Conservation (phyloP, 495 filamentous ascomycete species). For the Aspergillus ostianus region DNA sequence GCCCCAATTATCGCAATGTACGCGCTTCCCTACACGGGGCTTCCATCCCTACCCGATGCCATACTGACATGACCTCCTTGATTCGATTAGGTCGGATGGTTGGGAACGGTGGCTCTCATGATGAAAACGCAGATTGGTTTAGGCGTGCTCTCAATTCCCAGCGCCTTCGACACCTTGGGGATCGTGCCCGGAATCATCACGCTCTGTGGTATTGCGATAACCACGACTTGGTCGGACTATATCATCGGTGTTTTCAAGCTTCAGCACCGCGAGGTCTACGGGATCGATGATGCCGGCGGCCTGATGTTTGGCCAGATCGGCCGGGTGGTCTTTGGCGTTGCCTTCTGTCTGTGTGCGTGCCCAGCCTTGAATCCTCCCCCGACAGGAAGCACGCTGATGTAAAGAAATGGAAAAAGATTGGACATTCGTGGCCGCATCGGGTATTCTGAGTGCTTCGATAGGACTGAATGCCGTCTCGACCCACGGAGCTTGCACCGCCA, state of each 20-base stretch:
- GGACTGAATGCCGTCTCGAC: constrained; percentile 58
- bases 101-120: constrained; percentile 20
- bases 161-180: constrained; percentile 53
- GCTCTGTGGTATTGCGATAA: constrained; percentile 51
- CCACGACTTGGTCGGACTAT: constrained; percentile 66
- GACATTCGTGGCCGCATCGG: constrained; percentile 20
- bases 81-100: constrained; percentile 13
- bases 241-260: constrained; percentile 65
- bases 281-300: constrained; percentile 60
- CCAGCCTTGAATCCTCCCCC: neutral
- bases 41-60: no score
- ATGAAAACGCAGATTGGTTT: constrained; percentile 48
- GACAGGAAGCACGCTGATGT: no score
- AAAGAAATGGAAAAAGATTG: constrained; percentile 22
- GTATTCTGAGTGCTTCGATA: constrained; percentile 62
- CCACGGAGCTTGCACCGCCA: constrained; percentile 54
- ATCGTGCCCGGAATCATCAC: constrained; percentile 50
- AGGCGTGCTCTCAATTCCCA: constrained; percentile 54
- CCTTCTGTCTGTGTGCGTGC: constrained; percentile 28
- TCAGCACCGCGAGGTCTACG: constrained; percentile 56
- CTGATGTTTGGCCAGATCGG: constrained; percentile 58
- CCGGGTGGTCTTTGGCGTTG: constrained; percentile 52
- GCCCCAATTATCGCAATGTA: constrained; percentile 15
- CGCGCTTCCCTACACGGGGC: neutral
- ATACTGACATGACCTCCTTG: neutral